Evolutionary conservation across 495 filamentous ascomycete genomes (phyloP).

Genomic region (Aspergillus kassunensis): DNA sequence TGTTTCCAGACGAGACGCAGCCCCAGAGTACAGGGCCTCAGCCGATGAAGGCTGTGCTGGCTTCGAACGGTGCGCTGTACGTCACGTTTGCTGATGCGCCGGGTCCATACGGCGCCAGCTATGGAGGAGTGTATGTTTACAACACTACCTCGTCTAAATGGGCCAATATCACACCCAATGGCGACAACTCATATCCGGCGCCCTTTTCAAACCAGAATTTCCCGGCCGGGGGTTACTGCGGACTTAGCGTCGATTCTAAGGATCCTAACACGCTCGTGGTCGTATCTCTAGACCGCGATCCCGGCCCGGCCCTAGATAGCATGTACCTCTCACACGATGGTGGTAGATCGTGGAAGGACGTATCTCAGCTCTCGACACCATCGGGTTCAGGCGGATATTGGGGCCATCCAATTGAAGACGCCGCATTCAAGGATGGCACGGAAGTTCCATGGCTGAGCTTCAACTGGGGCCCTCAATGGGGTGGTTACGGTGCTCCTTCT

Average conservation of each 20-base stretch:
- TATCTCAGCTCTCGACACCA: conserved; percentile 16
- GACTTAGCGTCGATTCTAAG: conserved; percentile 13
- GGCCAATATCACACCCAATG: conserved; percentile 16
- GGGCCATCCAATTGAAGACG: conserved; percentile 40
- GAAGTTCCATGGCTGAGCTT: conserved; percentile 28
- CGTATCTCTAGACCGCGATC: conserved; percentile 14
- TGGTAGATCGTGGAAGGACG: conserved; percentile 18
- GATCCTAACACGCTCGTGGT: conserved; percentile 17
- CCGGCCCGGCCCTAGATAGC: conserved; percentile 15
- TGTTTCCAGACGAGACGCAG: conserved; percentile 13
- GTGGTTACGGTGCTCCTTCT: conserved; percentile 18
- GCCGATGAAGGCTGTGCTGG: conserved; percentile 17
- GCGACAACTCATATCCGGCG: conserved; percentile 12
- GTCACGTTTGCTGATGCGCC: conserved; percentile 19
- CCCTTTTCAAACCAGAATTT: conserved; percentile 13
- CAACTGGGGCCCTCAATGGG: conserved; percentile 19
- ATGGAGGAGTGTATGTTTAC: conserved; percentile 15
- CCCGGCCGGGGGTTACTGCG: conserved; percentile 16
- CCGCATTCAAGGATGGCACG: conserved; percentile 29
- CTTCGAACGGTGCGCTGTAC: conserved; percentile 16
- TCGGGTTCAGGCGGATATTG: conserved; percentile 36
- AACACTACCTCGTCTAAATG: conserved; percentile 12
- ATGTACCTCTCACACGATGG: conserved; percentile 19
- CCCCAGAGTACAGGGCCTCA: conserved; percentile 16
- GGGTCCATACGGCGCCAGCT: conserved; percentile 12